These are phyloP conservation scores for Cryptococcus sp. DNA, from an alignment of 1,284 basidiomycete species.

Conservation along the genomic window DNA sequence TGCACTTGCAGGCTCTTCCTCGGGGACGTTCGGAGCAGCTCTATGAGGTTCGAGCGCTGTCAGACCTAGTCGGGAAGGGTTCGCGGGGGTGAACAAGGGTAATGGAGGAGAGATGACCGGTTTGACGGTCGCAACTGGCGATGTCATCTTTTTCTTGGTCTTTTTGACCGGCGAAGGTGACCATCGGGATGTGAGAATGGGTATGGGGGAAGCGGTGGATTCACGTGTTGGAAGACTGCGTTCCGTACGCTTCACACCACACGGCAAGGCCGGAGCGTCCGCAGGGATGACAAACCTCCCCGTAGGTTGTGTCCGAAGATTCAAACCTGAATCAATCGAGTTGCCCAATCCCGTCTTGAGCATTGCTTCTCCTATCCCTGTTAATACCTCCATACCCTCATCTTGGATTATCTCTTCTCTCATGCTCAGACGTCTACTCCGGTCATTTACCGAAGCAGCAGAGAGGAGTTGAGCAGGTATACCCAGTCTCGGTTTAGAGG, in stretches of 20 bases:
- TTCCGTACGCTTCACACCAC: background rate
- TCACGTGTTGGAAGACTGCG: background rate
- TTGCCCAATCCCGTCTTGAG: background rate
- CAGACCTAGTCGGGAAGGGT: background rate
- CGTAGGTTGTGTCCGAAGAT: slow-evolving; percentile 4
- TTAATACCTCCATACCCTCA: background rate
- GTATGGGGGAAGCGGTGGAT: background rate
- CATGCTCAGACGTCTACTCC: background rate
- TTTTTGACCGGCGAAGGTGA: slow-evolving; percentile 6
- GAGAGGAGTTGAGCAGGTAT: slow-evolving; percentile 12
- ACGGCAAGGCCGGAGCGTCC: background rate
- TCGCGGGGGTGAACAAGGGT: slow-evolving; percentile 5
- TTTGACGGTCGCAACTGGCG: background rate
- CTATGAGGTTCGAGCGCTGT: background rate
- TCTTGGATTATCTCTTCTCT: background rate
- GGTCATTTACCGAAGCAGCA: background rate
- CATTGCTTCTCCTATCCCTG: slow-evolving; percentile 8
- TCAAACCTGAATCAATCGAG: slow-evolving; percentile 11
- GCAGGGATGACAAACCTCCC: background rate
- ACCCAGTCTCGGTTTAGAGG: background rate
- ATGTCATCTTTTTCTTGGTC: background rate
- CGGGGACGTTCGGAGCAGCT: background rate
- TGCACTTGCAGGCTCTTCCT: background rate
- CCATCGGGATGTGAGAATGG: slow-evolving; percentile 2
- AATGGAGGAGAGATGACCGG: slow-evolving; percentile 7